Evolutionary conservation across 192 early-diverging fungal genomes (phyloP), one percentile per base, ranked within the genome.

Genomic region (Linnemannia schmuckeri): DNA sequence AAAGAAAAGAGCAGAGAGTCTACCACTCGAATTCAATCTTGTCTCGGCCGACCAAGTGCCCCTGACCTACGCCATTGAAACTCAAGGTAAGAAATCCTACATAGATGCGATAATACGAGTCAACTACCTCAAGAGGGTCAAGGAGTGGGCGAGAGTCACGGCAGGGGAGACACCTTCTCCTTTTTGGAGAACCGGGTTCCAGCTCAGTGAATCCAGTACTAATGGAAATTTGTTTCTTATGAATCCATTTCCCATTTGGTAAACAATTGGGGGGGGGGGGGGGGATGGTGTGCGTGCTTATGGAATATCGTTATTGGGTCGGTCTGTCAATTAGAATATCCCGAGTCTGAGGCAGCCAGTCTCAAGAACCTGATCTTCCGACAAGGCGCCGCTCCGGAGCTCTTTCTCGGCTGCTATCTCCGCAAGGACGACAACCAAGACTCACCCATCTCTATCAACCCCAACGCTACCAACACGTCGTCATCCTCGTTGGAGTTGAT

Each of bases 311-410:
- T 70, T 24, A 42, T 57, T 37, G 33, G 40, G 44, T 9, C 15
- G 0, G 12, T 33, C 35, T 72, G 40, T 75, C 2, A 24, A 18
- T 40, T 20, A 66, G 89, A 76, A 20, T 93, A 91, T 70, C 89
- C 88, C 9, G 84, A 86, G 9, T 81, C 81, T 33, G 92, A 93
- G 75, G 88, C 90, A 3, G 92, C 90, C 27, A 80, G 89, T 0
- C 74, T 82, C 7, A 81, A 91, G 27, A 92, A 81, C 33, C 74
- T 93, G 17, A 20, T 71, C 52, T 83, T 79, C 35, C 82, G 92
- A n/a, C 81, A 91, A 47, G 68, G 70, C 13, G 77, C 72, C 41
- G 89, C 89, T 13, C 79, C 89, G 7, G 75, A 78, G 22, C 79
- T 92, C 15, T 92, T 92, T 40, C 66, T 88, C 10, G 88, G 87